A percentile compares a stretch with the other conserved stretches of the same genome.
Conservation (phyloP, 805 yeast species). For the Maudiozyma bulderi region DNA sequence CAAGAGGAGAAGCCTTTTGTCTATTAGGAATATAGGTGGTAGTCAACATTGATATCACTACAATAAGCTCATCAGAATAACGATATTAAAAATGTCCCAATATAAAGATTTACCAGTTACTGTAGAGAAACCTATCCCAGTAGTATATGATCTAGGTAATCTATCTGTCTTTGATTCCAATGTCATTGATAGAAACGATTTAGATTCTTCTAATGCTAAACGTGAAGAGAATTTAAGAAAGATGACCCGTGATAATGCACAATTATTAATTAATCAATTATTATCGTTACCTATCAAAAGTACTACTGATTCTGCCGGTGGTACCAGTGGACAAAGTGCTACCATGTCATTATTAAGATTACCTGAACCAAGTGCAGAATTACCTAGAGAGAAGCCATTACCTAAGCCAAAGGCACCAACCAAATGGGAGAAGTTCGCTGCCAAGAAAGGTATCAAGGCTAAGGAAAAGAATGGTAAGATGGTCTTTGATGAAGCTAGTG, state of each 20-base stretch:
- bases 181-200: conserved; percentile 58
- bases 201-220: conserved; percentile 42
- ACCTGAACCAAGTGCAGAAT: conserved; percentile 70
- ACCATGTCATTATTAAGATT: conserved; percentile 73
- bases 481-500: conserved; percentile 79
- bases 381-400: conserved; percentile 92
- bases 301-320: conserved; percentile 63
- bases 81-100: too few species aligned
- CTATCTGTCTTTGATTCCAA: conserved; percentile 83
- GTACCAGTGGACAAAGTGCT: conserved; percentile 47
- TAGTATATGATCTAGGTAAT: conserved; percentile 80
- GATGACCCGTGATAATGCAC: conserved; percentile 84
- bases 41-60: too few species aligned
- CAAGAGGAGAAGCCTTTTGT: background rate
- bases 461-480: conserved; percentile 83
- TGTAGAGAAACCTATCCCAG: conserved; percentile 88
- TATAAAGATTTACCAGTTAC: conserved; percentile 47
- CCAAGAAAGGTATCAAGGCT: conserved; percentile 86
- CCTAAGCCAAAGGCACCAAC: conserved; percentile 90
- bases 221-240: conserved; percentile 56
- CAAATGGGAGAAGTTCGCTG: conserved; percentile 95
- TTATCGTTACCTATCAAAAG: conserved; percentile 81
- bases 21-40: too few species aligned
- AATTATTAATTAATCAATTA: conserved; percentile 80
- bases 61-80: too few species aligned